A percentile compares a stretch with the other conserved stretches of the same genome.
Evolutionary conservation across 345 rosid genomes (phyloP).

Genomic region (Boechera retrofracta): DNA sequence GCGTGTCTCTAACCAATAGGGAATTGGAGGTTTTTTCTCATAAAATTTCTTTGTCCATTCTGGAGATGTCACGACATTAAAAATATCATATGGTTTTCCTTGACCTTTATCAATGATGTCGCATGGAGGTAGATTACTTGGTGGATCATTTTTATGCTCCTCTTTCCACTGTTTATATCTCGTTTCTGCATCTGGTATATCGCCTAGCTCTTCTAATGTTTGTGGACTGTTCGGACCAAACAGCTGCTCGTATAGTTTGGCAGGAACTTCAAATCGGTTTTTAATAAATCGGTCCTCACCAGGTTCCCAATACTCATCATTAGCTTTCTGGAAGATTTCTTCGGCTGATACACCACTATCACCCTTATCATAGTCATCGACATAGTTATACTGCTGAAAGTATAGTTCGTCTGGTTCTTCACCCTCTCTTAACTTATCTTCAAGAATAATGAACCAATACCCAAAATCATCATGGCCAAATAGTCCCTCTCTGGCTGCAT

Average conservation of each 20-base stretch:
- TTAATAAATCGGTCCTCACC: constrained; percentile 87
- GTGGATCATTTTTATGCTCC: constrained; percentile 89
- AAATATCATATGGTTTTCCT: constrained; percentile 81
- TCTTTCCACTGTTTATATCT: constrained; percentile 79
- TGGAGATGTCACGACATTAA: constrained; percentile 58
- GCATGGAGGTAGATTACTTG: constrained; percentile 76
- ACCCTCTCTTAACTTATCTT: constrained; percentile 88
- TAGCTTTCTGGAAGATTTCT: constrained; percentile 74
- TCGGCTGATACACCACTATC: constrained; percentile 77
- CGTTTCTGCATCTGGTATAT: constrained; percentile 80
- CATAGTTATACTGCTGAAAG: constrained; percentile 93
- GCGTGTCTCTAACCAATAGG: constrained; percentile 94
- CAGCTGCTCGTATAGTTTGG: constrained; percentile 85
- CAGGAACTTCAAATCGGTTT: constrained; percentile 80
- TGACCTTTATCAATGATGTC: constrained; percentile 79
- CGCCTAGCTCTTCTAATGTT: constrained; percentile 75
- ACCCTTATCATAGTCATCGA: constrained; percentile 89
- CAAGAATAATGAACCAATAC: constrained; percentile 89
- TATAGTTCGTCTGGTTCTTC: constrained; percentile 85
- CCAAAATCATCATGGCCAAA: constrained; percentile 94
- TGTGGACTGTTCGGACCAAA: constrained; percentile 98
- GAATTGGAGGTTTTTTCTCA: constrained; percentile 73
- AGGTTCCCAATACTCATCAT: constrained; percentile 98
- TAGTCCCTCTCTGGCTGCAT: constrained; percentile 84
- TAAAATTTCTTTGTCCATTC: constrained; percentile 71